These are phyloP conservation scores for Cercospora canescens DNA, from an alignment of 2,329 filamentous ascomycete genomes.

Conservation along the genomic window DNA sequence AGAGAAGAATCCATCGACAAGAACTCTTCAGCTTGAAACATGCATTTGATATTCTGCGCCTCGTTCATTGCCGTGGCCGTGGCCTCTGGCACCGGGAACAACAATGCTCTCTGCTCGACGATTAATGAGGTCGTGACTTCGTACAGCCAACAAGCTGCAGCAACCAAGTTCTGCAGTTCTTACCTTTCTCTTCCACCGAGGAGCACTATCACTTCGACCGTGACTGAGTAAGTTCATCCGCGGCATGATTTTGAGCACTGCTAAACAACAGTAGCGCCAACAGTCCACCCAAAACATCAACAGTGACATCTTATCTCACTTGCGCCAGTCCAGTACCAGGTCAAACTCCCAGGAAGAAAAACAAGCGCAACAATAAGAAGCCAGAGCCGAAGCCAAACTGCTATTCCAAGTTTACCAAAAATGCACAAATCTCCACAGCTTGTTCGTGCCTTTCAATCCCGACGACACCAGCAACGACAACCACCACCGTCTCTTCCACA, in stretches of 20 bases:
- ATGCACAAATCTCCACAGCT: not conserved
- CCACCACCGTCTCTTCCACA: not conserved
- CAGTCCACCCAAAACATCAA: not conserved
- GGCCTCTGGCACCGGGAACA: not conserved
- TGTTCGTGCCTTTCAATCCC: not conserved
- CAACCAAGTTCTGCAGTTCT: not conserved
- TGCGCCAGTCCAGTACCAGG: not conserved
- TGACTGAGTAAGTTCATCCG: not conserved
- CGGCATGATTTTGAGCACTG: not conserved
- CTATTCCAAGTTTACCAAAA: not conserved
- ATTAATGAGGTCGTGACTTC: not conserved
- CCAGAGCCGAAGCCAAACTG: not conserved
- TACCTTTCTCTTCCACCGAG: not conserved
- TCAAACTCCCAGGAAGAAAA: not conserved
- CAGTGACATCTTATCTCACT: not conserved
- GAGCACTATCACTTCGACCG: not conserved
- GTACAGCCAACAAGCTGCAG: not conserved
- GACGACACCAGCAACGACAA: not conserved
- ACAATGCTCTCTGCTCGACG: not conserved
- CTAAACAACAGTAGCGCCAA: not conserved
- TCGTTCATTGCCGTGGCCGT: not conserved
- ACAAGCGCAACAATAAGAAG: not conserved
- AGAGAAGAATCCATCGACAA: too few species aligned
- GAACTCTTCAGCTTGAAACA: not conserved
- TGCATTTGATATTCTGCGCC: not conserved